A percentile compares a stretch with the other conserved stretches of the same genome.
Conservation (phyloP, 257 asterid species). For the Galeopsis tetrahit region DNA sequence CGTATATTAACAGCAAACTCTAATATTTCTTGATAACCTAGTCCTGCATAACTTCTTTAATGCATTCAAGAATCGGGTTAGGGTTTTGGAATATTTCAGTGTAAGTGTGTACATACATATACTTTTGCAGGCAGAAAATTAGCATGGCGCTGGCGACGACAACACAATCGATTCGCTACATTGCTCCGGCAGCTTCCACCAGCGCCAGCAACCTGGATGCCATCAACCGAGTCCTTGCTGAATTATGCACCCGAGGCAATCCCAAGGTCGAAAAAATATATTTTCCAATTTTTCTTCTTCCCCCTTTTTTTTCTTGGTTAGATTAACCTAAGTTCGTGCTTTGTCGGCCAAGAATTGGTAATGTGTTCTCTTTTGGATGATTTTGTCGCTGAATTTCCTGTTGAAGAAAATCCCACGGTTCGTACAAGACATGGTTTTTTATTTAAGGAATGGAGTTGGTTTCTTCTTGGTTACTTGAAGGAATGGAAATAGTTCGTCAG, state of each 20-base stretch:
- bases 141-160: constrained; percentile 62
- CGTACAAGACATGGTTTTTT: neutral
- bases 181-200: constrained; percentile 57
- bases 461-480: constrained; percentile 13
- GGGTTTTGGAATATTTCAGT: constrained; percentile 46
- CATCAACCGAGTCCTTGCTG: constrained; percentile 68
- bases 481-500: neutral
- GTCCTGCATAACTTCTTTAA: neutral
- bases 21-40: neutral
- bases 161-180: constrained; percentile 68
- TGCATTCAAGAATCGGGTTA: constrained; percentile 29
- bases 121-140: constrained; percentile 7
- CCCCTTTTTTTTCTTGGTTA: neutral
- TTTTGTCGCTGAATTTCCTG: neutral
- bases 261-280: constrained; percentile 55
- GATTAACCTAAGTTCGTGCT: neutral
- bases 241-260: constrained; percentile 69
- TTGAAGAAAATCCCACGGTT: neutral
- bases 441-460: constrained; percentile 6
- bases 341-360: neutral
- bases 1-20: neutral
- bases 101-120: neutral
- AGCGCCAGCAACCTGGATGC: constrained; percentile 74
- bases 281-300: neutral
- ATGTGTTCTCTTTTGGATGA: neutral